Evolutionary conservation across 345 rosid genomes (phyloP).

Genomic region (Litchi chinensis): DNA sequence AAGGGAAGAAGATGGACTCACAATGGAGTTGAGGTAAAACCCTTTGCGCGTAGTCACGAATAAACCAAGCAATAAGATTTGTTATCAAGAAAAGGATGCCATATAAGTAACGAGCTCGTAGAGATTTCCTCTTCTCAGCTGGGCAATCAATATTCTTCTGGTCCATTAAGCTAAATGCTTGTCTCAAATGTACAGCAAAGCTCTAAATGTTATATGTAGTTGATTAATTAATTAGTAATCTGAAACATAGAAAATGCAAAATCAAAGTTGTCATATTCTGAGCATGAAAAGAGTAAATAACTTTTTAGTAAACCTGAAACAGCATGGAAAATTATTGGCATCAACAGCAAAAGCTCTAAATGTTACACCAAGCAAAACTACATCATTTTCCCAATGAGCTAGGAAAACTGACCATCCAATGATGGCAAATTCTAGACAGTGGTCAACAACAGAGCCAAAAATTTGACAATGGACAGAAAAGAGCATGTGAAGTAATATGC

Average conservation of each 20-base stretch:
- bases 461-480: background rate
- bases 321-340: background rate
- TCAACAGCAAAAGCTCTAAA: background rate
- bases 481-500: background rate
- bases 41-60: constrained; percentile 83
- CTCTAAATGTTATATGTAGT: no score
- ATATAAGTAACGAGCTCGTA: constrained; percentile 65
- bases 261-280: background rate
- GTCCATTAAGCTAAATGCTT: constrained; percentile 23
- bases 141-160: constrained; percentile 32
- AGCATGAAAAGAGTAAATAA: background rate
- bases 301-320: background rate
- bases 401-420: background rate
- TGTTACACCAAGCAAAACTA: background rate
- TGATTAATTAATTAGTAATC: background rate
- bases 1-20: constrained; percentile 35
- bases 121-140: constrained; percentile 48
- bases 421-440: background rate
- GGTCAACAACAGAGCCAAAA: constrained; percentile 1
- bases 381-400: background rate
- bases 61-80: constrained; percentile 79
- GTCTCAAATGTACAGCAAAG: constrained; percentile 26
- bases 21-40: constrained; percentile 50
- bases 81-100: constrained; percentile 67
- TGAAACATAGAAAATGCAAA: background rate